phyloP scores from a whole-genome alignment of 257 asterid species.

The Nicotiana knightiana region DNA sequence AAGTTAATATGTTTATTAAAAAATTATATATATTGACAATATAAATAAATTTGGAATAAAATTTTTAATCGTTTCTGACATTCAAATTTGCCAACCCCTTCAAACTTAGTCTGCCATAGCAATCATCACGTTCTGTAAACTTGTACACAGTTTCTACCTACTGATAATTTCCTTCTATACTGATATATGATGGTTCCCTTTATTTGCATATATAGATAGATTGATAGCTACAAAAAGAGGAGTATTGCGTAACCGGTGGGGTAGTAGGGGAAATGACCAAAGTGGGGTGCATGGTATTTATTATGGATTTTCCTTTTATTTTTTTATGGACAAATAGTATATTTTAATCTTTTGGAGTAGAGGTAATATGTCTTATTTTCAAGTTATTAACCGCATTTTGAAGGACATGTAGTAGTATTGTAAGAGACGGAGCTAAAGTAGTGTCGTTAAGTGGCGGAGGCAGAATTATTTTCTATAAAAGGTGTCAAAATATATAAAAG shows the following conservation, averaged over 20 bases:
- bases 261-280: not conserved
- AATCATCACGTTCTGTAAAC: constrained; percentile 35
- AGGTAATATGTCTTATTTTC: too few species aligned
- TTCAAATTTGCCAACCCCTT: constrained; percentile 7
- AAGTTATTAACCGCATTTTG: too few species aligned
- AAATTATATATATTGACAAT: not conserved
- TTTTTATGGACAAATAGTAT: too few species aligned
- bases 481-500: too few species aligned
- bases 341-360: too few species aligned
- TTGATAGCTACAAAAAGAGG: constrained; percentile 27
- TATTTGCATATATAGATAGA: constrained; percentile 27
- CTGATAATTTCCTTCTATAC: constrained; percentile 19
- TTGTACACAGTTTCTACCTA: constrained; percentile 18
- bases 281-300: not conserved
- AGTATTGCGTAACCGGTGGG: constrained; percentile 9
- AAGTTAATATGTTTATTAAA: not conserved
- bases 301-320: not conserved
- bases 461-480: too few species aligned
- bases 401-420: too few species aligned
- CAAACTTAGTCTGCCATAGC: constrained; percentile 22
- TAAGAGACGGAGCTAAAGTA: too few species aligned
- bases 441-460: too few species aligned
- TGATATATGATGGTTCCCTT: constrained; percentile 11
- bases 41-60: not conserved
- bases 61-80: not conserved